phyloP scores from a whole-genome alignment of 495 filamentous ascomycete genomes.

The Cercophora samala region DNA sequence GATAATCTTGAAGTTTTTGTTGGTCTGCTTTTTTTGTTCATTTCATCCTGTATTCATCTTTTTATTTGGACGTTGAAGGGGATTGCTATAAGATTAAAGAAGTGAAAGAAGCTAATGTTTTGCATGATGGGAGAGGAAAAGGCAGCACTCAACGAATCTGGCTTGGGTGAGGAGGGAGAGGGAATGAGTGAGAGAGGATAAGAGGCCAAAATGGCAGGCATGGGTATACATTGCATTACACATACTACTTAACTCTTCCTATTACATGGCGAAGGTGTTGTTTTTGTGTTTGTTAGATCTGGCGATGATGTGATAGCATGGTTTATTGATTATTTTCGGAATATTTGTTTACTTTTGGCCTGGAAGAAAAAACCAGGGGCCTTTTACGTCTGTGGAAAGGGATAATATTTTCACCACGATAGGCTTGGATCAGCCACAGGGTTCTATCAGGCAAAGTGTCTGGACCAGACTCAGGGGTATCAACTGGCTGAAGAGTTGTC shows the following conservation, averaged over 20 bases:
- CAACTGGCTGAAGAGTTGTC: too few species aligned
- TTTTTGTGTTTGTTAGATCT: too few species aligned
- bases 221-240: neutral
- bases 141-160: slow-evolving; percentile 40
- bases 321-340: too few species aligned
- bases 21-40: neutral
- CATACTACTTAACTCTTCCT: neutral
- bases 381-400: neutral
- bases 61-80: neutral
- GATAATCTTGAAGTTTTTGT: neutral
- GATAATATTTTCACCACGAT: neutral
- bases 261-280: neutral
- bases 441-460: neutral
- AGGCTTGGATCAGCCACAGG: neutral
- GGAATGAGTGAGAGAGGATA: slow-evolving; percentile 57
- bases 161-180: slow-evolving; percentile 76
- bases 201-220: neutral
- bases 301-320: too few species aligned
- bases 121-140: slow-evolving; percentile 1
- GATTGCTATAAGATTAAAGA: neutral
- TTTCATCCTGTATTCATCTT: neutral
- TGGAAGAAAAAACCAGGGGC: too few species aligned
- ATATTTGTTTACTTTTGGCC: neutral
- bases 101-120: neutral
- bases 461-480: neutral